Evolutionary conservation across 176 grass and related monocot species (phyloP).

Genomic region (Lolium rigidum): DNA sequence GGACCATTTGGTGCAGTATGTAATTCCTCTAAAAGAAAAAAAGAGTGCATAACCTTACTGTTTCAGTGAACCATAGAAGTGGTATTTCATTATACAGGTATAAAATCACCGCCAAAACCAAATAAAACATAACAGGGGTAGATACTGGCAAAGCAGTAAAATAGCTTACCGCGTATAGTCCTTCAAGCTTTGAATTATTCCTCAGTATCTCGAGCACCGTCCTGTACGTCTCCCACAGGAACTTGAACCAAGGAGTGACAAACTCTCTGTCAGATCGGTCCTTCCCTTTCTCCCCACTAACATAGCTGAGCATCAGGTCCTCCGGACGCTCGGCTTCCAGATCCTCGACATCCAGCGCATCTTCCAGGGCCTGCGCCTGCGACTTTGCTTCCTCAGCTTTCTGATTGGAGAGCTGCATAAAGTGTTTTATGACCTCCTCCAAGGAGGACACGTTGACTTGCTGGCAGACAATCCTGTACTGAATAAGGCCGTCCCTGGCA

Average conservation of each 20-base stretch:
- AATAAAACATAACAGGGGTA: conserved; percentile 10
- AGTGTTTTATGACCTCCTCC: conserved; percentile 98
- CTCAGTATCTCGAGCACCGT: conserved; percentile 90
- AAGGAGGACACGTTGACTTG: conserved; percentile 94
- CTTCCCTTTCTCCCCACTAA: conserved; percentile 96
- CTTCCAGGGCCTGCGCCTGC: conserved; percentile 83
- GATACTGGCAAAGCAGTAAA: background rate
- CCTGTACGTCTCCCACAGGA: conserved; percentile 97
- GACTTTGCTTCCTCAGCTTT: conserved; percentile 80
- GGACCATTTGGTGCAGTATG: background rate
- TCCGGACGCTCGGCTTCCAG: conserved; percentile 92
- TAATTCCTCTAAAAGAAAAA: too few relatives aligned
- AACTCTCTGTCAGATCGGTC: conserved; percentile 89
- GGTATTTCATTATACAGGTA: background rate
- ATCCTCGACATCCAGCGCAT: conserved; percentile 97
- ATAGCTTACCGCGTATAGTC: conserved; percentile 82
- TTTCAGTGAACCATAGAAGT: background rate
- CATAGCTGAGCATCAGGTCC: conserved; percentile 96
- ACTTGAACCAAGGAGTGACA: conserved; percentile 98
- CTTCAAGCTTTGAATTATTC: conserved; percentile 98
- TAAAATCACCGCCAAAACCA: background rate
- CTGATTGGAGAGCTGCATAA: conserved; percentile 91
- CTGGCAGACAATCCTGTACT: conserved; percentile 96
- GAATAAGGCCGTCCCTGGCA: conserved; percentile 97
- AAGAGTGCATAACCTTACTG: background rate